Percentiles rank a stretch among this genome's conserved stretches.
Conservation (phyloP, 169 alveolate species). For the Neospora caninum region DNA sequence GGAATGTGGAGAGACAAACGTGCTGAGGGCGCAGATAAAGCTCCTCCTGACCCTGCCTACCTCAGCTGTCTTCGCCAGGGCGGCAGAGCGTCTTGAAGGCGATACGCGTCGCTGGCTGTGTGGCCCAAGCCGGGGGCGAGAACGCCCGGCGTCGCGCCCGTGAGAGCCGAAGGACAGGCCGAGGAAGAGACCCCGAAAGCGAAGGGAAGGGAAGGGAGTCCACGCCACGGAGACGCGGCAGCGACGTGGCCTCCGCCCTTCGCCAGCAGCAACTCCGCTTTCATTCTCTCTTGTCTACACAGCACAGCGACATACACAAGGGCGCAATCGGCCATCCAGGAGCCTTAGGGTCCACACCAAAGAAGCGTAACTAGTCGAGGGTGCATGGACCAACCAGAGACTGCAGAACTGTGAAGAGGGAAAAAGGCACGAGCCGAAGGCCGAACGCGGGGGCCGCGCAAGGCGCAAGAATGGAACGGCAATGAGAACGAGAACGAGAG, state of each 20-base stretch:
- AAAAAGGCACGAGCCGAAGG: too few species aligned
- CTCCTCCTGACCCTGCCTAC: neutral
- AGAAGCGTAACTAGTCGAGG: too few species aligned
- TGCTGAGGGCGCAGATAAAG: neutral
- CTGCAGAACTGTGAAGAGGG: neutral
- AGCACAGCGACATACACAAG: neutral
- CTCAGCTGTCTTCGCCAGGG: neutral
- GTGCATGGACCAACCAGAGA: neutral
- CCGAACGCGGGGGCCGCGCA: too few species aligned
- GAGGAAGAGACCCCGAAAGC: conserved; percentile 10
- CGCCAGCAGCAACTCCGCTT: neutral
- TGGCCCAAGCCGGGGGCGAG: neutral
- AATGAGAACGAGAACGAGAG: too few species aligned
- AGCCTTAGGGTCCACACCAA: too few species aligned
- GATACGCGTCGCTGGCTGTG: neutral
- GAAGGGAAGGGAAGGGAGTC: neutral
- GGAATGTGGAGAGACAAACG: neutral
- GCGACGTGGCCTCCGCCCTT: neutral
- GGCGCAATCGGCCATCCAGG: too few species aligned
- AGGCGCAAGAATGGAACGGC: too few species aligned
- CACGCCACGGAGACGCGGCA: neutral
- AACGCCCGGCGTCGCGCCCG: neutral
- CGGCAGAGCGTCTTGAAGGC: neutral
- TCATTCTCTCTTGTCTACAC: neutral
- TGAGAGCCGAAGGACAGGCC: neutral